Base-by-base conservation (phyloP, 768 basidiomycete species). In the Artomyces pyxidatus region DNA sequence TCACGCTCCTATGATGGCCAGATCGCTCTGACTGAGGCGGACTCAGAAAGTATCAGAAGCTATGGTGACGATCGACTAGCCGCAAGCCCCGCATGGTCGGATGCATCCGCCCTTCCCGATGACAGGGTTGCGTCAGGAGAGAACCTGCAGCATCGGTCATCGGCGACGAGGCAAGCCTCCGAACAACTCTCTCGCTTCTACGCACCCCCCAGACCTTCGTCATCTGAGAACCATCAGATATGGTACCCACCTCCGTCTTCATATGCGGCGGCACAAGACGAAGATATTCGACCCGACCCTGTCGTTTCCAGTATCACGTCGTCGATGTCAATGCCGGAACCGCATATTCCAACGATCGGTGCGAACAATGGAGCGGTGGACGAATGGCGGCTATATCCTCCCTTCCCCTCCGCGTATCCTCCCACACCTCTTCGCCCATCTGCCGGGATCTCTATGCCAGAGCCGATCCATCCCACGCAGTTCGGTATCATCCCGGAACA, bases 321-420 rank as follows among this genome's bases (percentile, higher is more conserved):
- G 7, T 28, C 48, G 7, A 39, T 51, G 32, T 32, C 30, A 30
- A 50, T 59, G 51, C 35, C 50, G 28, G 30, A 49, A 38, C 32
- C 55, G n/a, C 17, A 23, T 26, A 17, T 50, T 10, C 32, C 48
- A 32, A 37, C 51, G 7, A 35, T 48, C 25, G 27, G 28, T 23
- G 48, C 51, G 26, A 37, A 47, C 10, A 22, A 48, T 6, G 45
- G n/a, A 11, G 19, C 39, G 8, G 63, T 58, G n/a, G 77, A 83
- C 35, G 84, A 88, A 54, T 88, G 84, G 84, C 67, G 82, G 49
- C 68, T 76, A 60, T 88, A 87, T 56, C 85, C 85, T 11, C 70
- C 81, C 16, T 82, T 87, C 45, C 86, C 86, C 26, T 79, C 86
- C 4, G 86, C 86, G 28, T 88, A 88, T 58, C 85, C 85, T 8